phyloP scores from a whole-genome alignment of 169 alveolate species.

The Plasmodium falciparum region DNA sequence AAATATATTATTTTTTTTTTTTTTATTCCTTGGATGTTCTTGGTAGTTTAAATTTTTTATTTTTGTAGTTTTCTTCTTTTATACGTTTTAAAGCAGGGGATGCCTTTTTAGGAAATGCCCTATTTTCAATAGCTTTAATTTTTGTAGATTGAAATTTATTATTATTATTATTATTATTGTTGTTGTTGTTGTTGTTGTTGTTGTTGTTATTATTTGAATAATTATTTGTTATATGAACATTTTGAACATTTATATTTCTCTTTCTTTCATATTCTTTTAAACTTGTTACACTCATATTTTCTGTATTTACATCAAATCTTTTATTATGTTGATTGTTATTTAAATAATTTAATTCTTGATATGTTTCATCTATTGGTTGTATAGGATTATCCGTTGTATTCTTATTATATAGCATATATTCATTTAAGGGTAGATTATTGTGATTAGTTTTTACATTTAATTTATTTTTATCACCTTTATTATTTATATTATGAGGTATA shows the following conservation, averaged over 20 bases:
- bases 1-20: not conserved
- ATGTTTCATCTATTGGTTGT: too few species aligned
- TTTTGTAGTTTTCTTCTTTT: slow-evolving; percentile 44
- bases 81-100: slow-evolving; percentile 38
- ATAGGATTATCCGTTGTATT: too few species aligned
- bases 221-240: not conserved
- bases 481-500: not conserved
- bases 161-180: not conserved
- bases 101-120: slow-evolving; percentile 4
- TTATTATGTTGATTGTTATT: too few species aligned
- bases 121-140: slow-evolving; percentile 12
- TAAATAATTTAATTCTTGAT: too few species aligned
- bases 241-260: slow-evolving; percentile 10
- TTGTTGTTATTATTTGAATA: not conserved
- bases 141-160: not conserved
- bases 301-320: too few species aligned
- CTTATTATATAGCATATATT: too few species aligned
- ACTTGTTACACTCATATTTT: not conserved
- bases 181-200: not conserved
- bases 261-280: slow-evolving; percentile 7
- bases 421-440: too few species aligned
- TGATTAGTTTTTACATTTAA: too few species aligned
- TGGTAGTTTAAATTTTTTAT: slow-evolving; percentile 21
- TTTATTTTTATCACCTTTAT: not conserved
- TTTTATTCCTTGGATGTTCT: slow-evolving; percentile 26